Evolutionary conservation across 139 green algal species (phyloP), one percentile per base, ranked within the genome.

Genomic region (Monoraphidium neglectum): DNA sequence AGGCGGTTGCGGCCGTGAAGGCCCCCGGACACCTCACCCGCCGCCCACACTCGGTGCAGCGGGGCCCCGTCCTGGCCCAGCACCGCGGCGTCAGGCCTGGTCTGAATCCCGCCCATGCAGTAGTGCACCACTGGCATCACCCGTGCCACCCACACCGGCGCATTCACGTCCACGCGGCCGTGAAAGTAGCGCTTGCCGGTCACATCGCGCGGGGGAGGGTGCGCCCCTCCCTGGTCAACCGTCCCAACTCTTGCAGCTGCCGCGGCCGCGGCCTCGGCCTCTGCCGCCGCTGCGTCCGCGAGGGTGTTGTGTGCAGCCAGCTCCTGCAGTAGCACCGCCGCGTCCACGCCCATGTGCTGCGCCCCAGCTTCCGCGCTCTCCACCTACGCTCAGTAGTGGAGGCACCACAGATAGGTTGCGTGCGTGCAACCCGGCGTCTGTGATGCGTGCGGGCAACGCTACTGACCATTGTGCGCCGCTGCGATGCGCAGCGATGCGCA

Each of bases 91-190:
- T 86, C 76, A 33, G 64, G 66, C 21, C 80, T 84, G 62, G 92
- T 86, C 57, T 77, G 67, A 40, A 93, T 49, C 0, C 87, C 90
- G 15, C 87, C 88, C 93, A 97, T 97, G 23, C 80, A 90, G 89
- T 97, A 97, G 68, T 97, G 92, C 36, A 93, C 84, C 38, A 93
- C 90, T 4, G 92, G 92, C 0, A 84, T 90, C 28, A 97, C 81
- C 21, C 70, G 73, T 0, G 79, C 83, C 30, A 90, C 54, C 47
- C 81, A 89, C 35, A 93, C 66, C 12, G 61, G 24, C 21, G 37
- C 57, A 0, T 73, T 53, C 3, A 68, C 38, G 26, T 87, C 68
- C 1, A 88, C 61, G 24, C 67, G 57, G n/a, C 37, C 51, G 2
- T 87, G 85, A 40, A 93, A 94, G 24, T 80, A 79, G 10, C 56